Evolutionary conservation across 768 basidiomycete genomes (phyloP).

Genomic region (Wakefieldia striispora): DNA sequence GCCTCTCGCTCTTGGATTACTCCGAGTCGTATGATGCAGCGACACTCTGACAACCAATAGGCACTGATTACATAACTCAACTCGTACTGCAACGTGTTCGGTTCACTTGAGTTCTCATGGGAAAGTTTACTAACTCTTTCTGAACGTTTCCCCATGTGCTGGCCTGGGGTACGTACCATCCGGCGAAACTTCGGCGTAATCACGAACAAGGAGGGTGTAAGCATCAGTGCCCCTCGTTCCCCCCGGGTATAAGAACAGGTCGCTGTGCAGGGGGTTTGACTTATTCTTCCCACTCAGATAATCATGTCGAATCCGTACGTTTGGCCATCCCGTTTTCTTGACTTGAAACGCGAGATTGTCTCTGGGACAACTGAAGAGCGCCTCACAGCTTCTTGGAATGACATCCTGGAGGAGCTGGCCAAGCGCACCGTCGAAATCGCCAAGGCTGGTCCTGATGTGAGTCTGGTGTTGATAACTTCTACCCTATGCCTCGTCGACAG

Average conservation of each 20-base stretch:
- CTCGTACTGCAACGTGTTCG: too few relatives aligned
- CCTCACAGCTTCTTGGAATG: constrained; percentile 55
- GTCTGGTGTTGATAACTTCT: constrained; percentile 7
- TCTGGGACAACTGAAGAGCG: constrained; percentile 45
- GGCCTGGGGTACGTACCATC: not conserved
- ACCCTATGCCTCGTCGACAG: not conserved
- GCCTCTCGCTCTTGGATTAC: too few relatives aligned
- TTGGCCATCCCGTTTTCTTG: constrained; percentile 44
- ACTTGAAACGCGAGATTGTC: constrained; percentile 59
- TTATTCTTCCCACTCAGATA: not conserved
- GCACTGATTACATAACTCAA: too few relatives aligned
- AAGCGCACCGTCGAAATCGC: constrained; percentile 44
- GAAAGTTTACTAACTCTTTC: too few relatives aligned
- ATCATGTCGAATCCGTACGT: constrained; percentile 12
- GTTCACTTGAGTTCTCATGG: too few relatives aligned
- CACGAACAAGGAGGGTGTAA: not conserved
- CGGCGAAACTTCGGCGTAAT: constrained; percentile 13
- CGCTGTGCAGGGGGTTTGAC: not conserved
- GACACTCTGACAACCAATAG: too few relatives aligned
- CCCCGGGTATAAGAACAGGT: constrained; percentile 14
- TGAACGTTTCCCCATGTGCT: too few relatives aligned
- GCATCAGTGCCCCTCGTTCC: too few relatives aligned
- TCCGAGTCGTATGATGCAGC: too few relatives aligned
- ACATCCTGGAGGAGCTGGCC: constrained; percentile 53
- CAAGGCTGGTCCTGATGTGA: constrained; percentile 48